phyloP scores from a whole-genome alignment of 2,329 filamentous ascomycete genomes.

The Furcasterigmium sp. region DNA sequence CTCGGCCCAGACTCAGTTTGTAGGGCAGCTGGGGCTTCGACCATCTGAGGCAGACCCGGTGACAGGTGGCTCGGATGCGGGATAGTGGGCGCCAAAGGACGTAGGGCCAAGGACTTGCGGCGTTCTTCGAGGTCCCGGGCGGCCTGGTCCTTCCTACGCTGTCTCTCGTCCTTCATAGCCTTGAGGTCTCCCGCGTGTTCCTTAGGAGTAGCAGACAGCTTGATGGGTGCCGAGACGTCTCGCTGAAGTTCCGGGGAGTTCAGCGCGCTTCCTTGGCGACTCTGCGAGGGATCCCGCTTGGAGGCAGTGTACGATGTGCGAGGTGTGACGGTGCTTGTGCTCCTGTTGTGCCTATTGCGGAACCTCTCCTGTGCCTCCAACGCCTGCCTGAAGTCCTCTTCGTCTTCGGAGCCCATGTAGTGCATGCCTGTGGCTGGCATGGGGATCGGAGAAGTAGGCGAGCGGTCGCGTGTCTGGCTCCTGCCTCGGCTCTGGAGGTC shows the following conservation, averaged over 20 bases:
- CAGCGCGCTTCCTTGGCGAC: constrained; percentile 24
- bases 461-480: constrained; percentile 57
- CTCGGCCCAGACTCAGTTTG: constrained; percentile 28
- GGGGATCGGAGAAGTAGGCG: constrained; percentile 76
- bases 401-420: constrained; percentile 57
- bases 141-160: constrained; percentile 66
- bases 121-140: constrained; percentile 86
- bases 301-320: constrained; percentile 8
- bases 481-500: constrained; percentile 50
- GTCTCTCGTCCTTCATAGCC: constrained; percentile 53
- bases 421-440: constrained; percentile 57
- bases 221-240: constrained; percentile 20
- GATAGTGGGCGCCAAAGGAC: constrained; percentile 75
- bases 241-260: constrained; percentile 21
- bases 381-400: constrained; percentile 53
- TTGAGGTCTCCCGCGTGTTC: constrained; percentile 49
- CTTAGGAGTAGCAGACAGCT: constrained; percentile 32
- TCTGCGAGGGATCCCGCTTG: constrained; percentile 32
- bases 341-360: constrained; percentile 48
- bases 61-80: constrained; percentile 62
- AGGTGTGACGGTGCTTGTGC: constrained; percentile 33
- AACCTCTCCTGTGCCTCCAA: constrained; percentile 51
- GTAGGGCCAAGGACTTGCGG: constrained; percentile 73
- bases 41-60: constrained; percentile 24
- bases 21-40: constrained; percentile 26